These are phyloP conservation scores for Picea sitchensis DNA, from an alignment of 75 land plant species.

Conservation along the genomic window DNA sequence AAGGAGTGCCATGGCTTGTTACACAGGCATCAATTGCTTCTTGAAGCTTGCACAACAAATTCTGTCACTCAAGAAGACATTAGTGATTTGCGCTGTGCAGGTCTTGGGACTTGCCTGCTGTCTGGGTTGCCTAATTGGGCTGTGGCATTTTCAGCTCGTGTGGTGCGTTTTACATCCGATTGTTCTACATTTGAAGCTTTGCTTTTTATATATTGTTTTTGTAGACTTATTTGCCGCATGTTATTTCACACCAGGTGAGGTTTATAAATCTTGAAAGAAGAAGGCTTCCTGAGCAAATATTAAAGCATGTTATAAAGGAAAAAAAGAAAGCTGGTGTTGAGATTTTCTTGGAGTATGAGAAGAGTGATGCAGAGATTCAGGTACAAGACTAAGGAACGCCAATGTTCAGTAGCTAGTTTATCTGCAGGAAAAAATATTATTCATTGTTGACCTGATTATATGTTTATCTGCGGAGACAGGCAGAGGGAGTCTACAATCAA, in stretches of 20 bases:
- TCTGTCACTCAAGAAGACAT: conserved; percentile 62
- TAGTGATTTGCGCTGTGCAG: conserved; percentile 75
- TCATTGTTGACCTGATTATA: not conserved
- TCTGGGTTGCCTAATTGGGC: conserved; percentile 90
- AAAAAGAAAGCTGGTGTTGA: conserved; percentile 61
- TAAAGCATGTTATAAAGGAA: conserved; percentile 59
- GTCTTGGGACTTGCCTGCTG: conserved; percentile 88
- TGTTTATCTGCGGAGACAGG: conserved; percentile 39
- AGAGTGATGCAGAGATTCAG: conserved; percentile 80
- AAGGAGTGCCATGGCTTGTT: conserved; percentile 82
- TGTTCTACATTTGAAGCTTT: not conserved
- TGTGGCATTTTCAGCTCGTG: conserved; percentile 82
- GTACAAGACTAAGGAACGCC: conserved; percentile 15
- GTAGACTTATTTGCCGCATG: not conserved
- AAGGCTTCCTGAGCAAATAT: conserved; percentile 70
- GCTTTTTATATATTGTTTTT: not conserved
- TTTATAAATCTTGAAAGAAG: conserved; percentile 74
- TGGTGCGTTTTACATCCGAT: conserved; percentile 46
- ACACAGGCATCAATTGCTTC: conserved; percentile 72
- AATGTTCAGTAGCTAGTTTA: not conserved
- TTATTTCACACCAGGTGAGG: conserved; percentile 52
- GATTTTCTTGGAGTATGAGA: conserved; percentile 49
- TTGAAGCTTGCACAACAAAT: conserved; percentile 81
- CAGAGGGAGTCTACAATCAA: conserved; percentile 93
- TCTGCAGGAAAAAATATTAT: not conserved